Percentiles rank a stretch among this genome's conserved stretches.
These are phyloP conservation scores for Candida nonsorbophila DNA, from an alignment of 805 yeast species.

Conservation along the genomic window DNA sequence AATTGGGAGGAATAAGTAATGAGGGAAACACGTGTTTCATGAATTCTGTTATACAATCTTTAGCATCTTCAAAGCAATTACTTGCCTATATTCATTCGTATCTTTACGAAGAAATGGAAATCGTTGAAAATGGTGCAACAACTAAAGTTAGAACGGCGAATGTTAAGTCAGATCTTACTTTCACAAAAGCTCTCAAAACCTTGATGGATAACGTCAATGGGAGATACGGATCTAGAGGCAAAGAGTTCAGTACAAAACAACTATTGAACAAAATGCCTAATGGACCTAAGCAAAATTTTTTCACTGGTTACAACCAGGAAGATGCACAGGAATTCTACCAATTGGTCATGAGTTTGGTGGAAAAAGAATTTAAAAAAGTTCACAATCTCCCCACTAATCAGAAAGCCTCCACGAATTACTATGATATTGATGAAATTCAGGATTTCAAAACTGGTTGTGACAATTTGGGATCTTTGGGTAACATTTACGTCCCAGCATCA, in stretches of 20 bases:
- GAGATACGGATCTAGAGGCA: constrained; percentile 43
- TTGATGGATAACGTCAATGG: constrained; percentile 59
- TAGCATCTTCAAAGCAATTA: constrained; percentile 68
- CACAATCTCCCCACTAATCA: constrained; percentile 11
- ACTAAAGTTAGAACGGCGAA: constrained; percentile 9
- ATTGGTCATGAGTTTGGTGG: constrained; percentile 61
- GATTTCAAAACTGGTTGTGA: constrained; percentile 34
- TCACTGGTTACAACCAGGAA: constrained; percentile 85
- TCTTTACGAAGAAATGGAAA: constrained; percentile 19
- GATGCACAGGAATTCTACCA: constrained; percentile 97
- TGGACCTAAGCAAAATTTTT: constrained; percentile 71
- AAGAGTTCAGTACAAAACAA: constrained; percentile 56
- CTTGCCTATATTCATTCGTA: constrained; percentile 48
- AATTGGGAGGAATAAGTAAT: constrained; percentile 79
- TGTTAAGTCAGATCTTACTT: constrained; percentile 27
- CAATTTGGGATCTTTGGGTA: constrained; percentile 53
- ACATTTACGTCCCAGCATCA: constrained; percentile 63
- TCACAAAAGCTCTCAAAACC: constrained; percentile 49
- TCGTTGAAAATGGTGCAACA: constrained; percentile 13
- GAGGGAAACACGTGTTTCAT: constrained; percentile 94
- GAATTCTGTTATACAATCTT: constrained; percentile 82
- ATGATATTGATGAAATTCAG: constrained; percentile 16
- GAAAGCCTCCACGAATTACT: constrained; percentile 11
- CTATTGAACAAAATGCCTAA: constrained; percentile 66
- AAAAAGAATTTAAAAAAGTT: constrained; percentile 44